phyloP scores from a whole-genome alignment of 495 filamentous ascomycete species.

The Penicillium maclennaniae region DNA sequence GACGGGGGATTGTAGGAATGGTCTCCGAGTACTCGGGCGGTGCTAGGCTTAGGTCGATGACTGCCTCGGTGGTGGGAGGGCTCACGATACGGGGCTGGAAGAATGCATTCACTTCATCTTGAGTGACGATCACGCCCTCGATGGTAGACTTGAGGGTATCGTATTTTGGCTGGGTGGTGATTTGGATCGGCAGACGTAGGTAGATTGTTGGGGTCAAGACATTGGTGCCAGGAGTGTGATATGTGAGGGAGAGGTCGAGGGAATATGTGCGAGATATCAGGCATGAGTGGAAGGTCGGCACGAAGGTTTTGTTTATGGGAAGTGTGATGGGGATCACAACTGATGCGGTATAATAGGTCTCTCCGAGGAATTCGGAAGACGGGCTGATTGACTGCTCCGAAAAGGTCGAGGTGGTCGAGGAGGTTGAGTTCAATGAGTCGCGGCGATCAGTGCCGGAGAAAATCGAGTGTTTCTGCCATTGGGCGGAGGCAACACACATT shows the following conservation, averaged over 20 bases:
- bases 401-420: conserved; percentile 9
- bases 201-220: conserved; percentile 52
- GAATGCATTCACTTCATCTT: conserved; percentile 38
- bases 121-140: conserved; percentile 24
- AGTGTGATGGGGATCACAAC: conserved; percentile 72
- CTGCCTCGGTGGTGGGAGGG: conserved; percentile 7
- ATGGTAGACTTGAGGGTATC: conserved; percentile 17
- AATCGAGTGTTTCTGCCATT: conserved; percentile 59
- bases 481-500: conserved; percentile 57
- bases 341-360: conserved; percentile 60
- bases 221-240: conserved; percentile 55
- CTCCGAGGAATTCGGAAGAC: conserved; percentile 39
- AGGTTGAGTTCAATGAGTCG: conserved; percentile 53
- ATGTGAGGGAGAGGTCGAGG: conserved; percentile 62
- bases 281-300: conserved; percentile 89
- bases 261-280: conserved; percentile 75
- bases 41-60: conserved; percentile 14
- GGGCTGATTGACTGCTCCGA: conserved; percentile 28
- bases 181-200: conserved; percentile 73
- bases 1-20: neutral
- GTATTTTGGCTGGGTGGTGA: conserved; percentile 40
- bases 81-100: conserved; percentile 36
- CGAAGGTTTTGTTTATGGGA: conserved; percentile 65
- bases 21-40: conserved; percentile 23
- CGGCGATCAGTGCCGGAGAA: conserved; percentile 40